These are phyloP conservation scores for Lablab purpureus DNA, from an alignment of 306 rosid genomes.

Conservation along the genomic window DNA sequence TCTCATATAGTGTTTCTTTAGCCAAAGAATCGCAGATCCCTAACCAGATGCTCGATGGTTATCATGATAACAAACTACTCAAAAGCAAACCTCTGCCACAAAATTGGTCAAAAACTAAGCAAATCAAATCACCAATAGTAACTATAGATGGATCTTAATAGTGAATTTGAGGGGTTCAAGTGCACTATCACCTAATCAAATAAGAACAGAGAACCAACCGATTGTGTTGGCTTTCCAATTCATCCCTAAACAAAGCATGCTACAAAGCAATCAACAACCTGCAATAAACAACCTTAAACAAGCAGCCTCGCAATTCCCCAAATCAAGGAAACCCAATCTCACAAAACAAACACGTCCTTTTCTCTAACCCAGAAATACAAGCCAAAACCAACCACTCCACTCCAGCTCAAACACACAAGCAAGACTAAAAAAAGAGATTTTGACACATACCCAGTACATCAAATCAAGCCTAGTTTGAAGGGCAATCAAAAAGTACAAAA, in stretches of 20 bases:
- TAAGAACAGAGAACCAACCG: not conserved
- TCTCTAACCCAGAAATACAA: not conserved
- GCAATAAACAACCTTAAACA: conserved; percentile 4
- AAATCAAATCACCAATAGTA: conserved; percentile 19
- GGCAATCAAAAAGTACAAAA: not conserved
- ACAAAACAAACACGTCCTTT: not conserved
- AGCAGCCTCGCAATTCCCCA: conserved; percentile 18
- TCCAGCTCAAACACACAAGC: not conserved
- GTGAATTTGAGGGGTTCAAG: not conserved
- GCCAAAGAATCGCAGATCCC: not conserved
- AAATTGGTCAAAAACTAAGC: conserved; percentile 7
- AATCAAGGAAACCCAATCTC: conserved; percentile 31
- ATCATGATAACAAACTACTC: not conserved
- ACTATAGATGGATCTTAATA: conserved; percentile 11
- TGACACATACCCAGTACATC: not conserved
- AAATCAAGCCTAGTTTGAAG: conserved; percentile 9
- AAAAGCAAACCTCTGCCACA: conserved; percentile 28
- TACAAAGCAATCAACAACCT: conserved; percentile 21
- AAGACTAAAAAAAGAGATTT: not conserved
- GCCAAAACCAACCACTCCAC: not conserved
- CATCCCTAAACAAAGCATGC: conserved; percentile 6
- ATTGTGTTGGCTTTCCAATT: conserved; percentile 3
- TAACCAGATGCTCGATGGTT: not conserved
- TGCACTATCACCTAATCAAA: conserved; percentile 12
- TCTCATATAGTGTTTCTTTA: conserved; percentile 17